Conservation (phyloP, 345 rosid genomes). For the Eucalyptus albens region DNA sequence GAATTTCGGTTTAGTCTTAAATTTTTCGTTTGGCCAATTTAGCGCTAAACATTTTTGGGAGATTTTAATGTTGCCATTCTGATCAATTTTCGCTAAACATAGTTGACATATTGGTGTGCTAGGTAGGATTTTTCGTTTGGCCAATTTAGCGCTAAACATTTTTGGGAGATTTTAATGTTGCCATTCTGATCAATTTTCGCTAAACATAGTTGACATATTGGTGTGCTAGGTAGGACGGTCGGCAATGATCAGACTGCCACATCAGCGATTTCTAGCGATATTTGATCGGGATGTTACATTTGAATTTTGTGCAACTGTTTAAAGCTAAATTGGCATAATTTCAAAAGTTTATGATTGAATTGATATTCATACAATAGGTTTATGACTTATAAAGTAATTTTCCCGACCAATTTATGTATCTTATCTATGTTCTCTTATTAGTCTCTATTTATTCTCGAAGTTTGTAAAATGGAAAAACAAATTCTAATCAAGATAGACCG, state of each 20-base stretch:
- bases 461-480: neutral
- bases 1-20: neutral
- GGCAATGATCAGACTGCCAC: rapidly evolving
- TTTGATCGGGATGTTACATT: neutral
- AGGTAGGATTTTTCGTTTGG: neutral
- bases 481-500: neutral
- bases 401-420: neutral
- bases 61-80: neutral
- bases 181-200: neutral
- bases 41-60: neutral
- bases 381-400: neutral
- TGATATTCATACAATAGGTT: rapidly evolving
- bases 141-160: neutral
- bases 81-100: neutral
- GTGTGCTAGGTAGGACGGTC: rapidly evolving
- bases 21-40: neutral
- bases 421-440: neutral
- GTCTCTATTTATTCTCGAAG: neutral
- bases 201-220: neutral
- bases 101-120: neutral
- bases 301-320: neutral
- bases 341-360: neutral
- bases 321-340: neutral
- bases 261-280: neutral
- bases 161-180: neutral